These are phyloP conservation scores for Steccherinum ochraceum DNA, from an alignment of 768 basidiomycete species.

Conservation along the genomic window DNA sequence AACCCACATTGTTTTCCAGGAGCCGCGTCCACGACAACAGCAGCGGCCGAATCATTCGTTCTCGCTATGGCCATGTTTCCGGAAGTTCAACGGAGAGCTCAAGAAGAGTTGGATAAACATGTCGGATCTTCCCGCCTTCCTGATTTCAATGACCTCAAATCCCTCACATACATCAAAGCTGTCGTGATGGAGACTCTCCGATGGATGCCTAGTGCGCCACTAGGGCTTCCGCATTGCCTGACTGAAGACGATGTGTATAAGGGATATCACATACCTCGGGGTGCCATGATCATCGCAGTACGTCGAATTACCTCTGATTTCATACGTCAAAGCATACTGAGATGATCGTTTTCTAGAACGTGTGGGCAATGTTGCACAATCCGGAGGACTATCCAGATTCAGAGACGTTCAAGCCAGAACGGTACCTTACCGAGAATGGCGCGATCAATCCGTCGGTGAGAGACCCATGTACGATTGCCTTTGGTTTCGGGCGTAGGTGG, in stretches of 20 bases:
- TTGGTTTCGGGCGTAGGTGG: conserved; percentile 6
- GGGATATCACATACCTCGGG: conserved; percentile 18
- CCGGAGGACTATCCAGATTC: background rate
- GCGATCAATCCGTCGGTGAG: background rate
- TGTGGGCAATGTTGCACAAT: background rate
- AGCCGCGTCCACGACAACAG: background rate
- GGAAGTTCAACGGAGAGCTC: background rate
- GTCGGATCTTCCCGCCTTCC: background rate
- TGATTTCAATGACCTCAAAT: background rate
- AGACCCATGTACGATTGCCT: background rate
- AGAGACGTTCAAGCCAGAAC: background rate
- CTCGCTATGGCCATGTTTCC: background rate
- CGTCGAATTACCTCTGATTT: background rate
- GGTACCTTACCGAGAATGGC: background rate
- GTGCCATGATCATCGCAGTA: conserved; percentile 14
- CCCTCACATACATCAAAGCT: background rate
- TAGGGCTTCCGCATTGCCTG: background rate
- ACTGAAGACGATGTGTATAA: background rate
- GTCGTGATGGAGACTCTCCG: background rate
- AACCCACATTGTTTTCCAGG: background rate
- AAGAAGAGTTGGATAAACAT: background rate
- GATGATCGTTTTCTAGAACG: background rate
- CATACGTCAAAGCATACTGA: background rate
- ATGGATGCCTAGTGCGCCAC: background rate
- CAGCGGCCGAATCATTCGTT: background rate